Base-by-base conservation (phyloP, 768 basidiomycete species). In the Hericium alpestre region DNA sequence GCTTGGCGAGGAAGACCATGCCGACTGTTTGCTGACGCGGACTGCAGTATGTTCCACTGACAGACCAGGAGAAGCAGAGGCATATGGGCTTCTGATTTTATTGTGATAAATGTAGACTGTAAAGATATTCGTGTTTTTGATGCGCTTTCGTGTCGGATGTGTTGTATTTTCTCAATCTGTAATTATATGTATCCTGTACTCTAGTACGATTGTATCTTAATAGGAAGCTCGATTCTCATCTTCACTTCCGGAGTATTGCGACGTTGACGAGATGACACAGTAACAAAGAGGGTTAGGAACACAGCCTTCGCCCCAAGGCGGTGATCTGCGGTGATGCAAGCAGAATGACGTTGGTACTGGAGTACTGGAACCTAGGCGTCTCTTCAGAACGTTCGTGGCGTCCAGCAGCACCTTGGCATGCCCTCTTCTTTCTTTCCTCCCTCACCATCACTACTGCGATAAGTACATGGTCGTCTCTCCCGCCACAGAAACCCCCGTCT, bases 401-500 rank as follows among this genome's bases (percentile, higher is more conserved):
- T n/a, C 16, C 32, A 6, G 32, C n/a, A 46, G 43, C 16, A 46
- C 43, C 43, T 46, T 46, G 43, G 43, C 43, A 46, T 46, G 43
- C 20, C 16, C 43, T 18, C 43, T 15, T 18, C 13, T 20, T 32
- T 46, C 43, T 46, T 20, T 46, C 43, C 20, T 20, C 15, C 43
- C 15, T 15, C 20, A n/a, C 43, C 43, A 51, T 3, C 20, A 51
- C 9, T 32, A 32, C 32, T 10, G 32, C 32, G 22, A 46, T 46
- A 46, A 20, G 49, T 51, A 22, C 49, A 51, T 51, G 49, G 49
- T 51, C 22, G 18, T 25, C 49, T 23, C 27, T 37, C 16, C 27
- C 7, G 2, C 27, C 10, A 22, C 49, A 16, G n/a, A 61, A 7
- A 65, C 64, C 6, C 77, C 77, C 11, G 62, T 81, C 51, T 69